These are phyloP conservation scores for Cytospora leucostoma DNA, from an alignment of 2,329 filamentous ascomycete species.

Conservation along the genomic window DNA sequence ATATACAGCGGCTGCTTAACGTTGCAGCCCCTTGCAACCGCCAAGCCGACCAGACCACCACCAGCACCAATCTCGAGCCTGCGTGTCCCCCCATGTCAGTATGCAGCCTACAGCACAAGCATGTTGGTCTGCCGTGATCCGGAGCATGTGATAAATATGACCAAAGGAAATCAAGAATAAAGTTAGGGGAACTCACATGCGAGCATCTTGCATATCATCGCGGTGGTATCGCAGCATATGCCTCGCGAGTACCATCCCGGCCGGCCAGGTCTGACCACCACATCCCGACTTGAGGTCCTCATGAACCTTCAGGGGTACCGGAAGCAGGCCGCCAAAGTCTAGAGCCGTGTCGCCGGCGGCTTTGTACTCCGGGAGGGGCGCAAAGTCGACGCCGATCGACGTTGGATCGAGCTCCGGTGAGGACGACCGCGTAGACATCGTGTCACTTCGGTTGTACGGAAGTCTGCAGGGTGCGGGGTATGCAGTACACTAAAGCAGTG, in stretches of 20 bases:
- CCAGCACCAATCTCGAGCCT: slow-evolving; percentile 92
- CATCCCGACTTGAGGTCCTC: slow-evolving; percentile 88
- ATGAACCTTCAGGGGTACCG: slow-evolving; percentile 70
- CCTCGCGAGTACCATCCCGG: slow-evolving; percentile 82
- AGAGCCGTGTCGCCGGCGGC: slow-evolving; percentile 52
- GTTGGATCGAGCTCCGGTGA: slow-evolving; percentile 48
- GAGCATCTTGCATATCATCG: slow-evolving; percentile 62
- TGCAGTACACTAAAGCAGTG: neutral
- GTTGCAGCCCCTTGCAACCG: slow-evolving; percentile 58
- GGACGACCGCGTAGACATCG: slow-evolving; percentile 14
- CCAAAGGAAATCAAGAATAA: neutral
- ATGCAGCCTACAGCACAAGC: neutral
- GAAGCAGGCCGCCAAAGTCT: slow-evolving; percentile 74
- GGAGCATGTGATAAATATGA: neutral
- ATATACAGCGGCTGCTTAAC: slow-evolving; percentile 65
- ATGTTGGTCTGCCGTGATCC: slow-evolving; percentile 6
- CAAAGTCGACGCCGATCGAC: slow-evolving; percentile 54
- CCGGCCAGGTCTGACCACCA: slow-evolving; percentile 92
- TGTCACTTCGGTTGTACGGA: neutral
- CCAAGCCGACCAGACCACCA: slow-evolving; percentile 79
- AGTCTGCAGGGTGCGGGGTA: no score
- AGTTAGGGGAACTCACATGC: slow-evolving; percentile 63
- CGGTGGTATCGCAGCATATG: slow-evolving; percentile 79
- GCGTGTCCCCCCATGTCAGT: slow-evolving; percentile 8
- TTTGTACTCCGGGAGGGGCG: slow-evolving; percentile 63